Evolutionary conservation across 2,329 filamentous ascomycete species (phyloP).

Genomic region (Bipolaris bicolor): DNA sequence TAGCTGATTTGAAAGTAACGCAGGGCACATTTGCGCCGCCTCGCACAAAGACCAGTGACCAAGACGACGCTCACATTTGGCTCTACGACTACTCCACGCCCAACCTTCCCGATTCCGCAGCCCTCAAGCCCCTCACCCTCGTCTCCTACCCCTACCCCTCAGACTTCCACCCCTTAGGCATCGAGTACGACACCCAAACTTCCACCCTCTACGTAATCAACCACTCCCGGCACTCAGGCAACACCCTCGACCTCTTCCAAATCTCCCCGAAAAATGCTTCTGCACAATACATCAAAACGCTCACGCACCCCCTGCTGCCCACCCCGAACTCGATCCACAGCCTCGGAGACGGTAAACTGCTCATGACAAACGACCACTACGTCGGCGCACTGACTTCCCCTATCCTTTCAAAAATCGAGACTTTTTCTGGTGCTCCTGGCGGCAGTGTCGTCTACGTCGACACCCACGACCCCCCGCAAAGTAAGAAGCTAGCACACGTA

Average conservation of each 20-base stretch:
- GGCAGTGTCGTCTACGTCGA: conserved; percentile 49
- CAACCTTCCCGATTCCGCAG: conserved; percentile 17
- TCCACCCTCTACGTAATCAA: conserved; percentile 51
- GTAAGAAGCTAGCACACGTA: conserved; percentile 38
- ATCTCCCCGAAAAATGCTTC: conserved; percentile 29
- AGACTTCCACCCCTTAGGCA: conserved; percentile 53
- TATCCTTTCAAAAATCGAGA: conserved; percentile 47
- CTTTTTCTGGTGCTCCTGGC: conserved; percentile 45
- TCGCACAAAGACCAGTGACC: conserved; percentile 11
- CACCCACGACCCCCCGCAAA: conserved; percentile 15
- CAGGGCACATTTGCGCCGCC: conserved; percentile 40
- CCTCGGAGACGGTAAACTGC: conserved; percentile 41
- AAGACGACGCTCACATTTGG: conserved; percentile 43
- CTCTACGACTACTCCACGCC: conserved; percentile 48
- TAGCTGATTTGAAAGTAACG: neutral
- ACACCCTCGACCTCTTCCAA: conserved; percentile 42
- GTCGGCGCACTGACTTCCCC: conserved; percentile 35
- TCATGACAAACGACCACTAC: conserved; percentile 54
- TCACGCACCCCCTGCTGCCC: conserved; percentile 42
- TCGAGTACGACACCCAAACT: conserved; percentile 45
- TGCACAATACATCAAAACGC: conserved; percentile 38
- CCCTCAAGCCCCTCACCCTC: conserved; percentile 35
- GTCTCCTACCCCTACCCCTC: conserved; percentile 28
- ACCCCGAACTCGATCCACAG: conserved; percentile 51
- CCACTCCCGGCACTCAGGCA: conserved; percentile 43